phyloP scores from a whole-genome alignment of 164 flowering plant species.

The Amborella trichopoda region DNA sequence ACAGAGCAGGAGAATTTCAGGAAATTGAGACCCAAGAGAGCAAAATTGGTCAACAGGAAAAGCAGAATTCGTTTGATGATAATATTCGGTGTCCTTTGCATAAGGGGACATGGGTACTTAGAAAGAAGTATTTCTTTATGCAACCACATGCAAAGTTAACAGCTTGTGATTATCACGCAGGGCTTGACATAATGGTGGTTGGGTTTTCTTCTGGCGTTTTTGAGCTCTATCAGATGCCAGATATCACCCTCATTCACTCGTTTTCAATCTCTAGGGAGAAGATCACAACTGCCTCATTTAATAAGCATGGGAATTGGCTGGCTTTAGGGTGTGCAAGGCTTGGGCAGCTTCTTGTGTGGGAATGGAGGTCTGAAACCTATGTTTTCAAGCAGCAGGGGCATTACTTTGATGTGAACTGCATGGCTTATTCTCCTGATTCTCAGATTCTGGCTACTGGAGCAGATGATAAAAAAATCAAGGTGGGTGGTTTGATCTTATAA shows the following conservation, averaged over 20 bases:
- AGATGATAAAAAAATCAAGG: conserved; percentile 98
- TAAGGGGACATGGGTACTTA: conserved; percentile 57
- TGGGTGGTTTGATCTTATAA: conserved; percentile 10
- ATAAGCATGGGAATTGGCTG: conserved; percentile 89
- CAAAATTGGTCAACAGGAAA: neutral
- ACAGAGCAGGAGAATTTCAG: neutral
- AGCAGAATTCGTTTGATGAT: conserved; percentile 4
- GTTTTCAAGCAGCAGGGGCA: conserved; percentile 96
- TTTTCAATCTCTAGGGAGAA: conserved; percentile 89
- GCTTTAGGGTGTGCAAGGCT: conserved; percentile 89
- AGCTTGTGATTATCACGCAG: conserved; percentile 80
- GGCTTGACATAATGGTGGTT: conserved; percentile 75
- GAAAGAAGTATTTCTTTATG: conserved; percentile 56
- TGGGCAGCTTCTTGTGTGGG: conserved; percentile 98
- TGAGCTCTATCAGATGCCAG: conserved; percentile 96
- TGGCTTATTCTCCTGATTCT: conserved; percentile 92
- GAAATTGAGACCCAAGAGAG: neutral
- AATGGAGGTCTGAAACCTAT: conserved; percentile 92
- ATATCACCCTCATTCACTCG: conserved; percentile 76
- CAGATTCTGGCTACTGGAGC: conserved; percentile 96
- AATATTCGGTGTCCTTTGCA: conserved; percentile 33
- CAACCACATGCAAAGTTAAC: conserved; percentile 64
- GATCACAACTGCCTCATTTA: conserved; percentile 84
- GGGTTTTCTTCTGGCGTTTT: conserved; percentile 94
- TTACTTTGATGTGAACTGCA: conserved; percentile 90